A percentile compares a stretch with the other conserved stretches of the same genome.
These are phyloP conservation scores for Talaromyces sp. DNA, from an alignment of 2,329 filamentous ascomycete species.

Conservation along the genomic window DNA sequence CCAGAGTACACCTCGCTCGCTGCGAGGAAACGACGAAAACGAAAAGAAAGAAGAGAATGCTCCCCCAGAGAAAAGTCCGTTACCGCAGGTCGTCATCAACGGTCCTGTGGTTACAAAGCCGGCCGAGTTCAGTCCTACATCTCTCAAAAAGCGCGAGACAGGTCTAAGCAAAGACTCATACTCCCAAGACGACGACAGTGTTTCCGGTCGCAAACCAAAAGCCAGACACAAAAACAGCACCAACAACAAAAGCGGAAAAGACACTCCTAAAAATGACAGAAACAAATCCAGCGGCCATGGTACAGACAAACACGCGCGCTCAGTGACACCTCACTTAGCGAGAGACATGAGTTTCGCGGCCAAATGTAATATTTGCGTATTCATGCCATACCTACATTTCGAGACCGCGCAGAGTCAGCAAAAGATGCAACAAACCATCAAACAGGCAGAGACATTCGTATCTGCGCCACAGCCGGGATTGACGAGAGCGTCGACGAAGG, in stretches of 20 bases:
- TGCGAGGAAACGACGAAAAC: slow-evolving; percentile 32
- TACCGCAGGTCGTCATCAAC: slow-evolving; percentile 24
- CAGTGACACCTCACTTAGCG: not conserved
- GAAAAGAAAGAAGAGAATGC: slow-evolving; percentile 20
- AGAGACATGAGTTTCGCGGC: slow-evolving; percentile 3
- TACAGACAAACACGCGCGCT: slow-evolving; percentile 18
- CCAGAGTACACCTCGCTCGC: slow-evolving; percentile 46
- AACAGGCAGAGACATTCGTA: slow-evolving; percentile 30
- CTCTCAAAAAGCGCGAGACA: slow-evolving; percentile 29
- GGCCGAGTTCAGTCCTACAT: slow-evolving; percentile 9
- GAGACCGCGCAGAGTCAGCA: slow-evolving; percentile 55
- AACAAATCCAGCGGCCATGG: slow-evolving; percentile 27
- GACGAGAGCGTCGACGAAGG: slow-evolving; percentile 32
- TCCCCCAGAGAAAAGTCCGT: not conserved
- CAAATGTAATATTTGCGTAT: slow-evolving; percentile 32
- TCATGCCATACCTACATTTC: slow-evolving; percentile 66
- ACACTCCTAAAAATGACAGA: slow-evolving; percentile 27
- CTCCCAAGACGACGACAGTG: slow-evolving; percentile 27
- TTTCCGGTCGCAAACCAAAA: slow-evolving; percentile 30
- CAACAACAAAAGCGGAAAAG: slow-evolving; percentile 27
- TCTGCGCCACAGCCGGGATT: slow-evolving; percentile 21
- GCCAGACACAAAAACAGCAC: slow-evolving; percentile 30
- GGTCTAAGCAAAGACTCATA: slow-evolving; percentile 28
- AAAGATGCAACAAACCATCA: slow-evolving; percentile 57
- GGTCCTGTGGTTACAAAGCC: slow-evolving; percentile 19